These are phyloP conservation scores for Boeremia lycopersici DNA, from an alignment of 2,329 filamentous ascomycete species.

Conservation along the genomic window DNA sequence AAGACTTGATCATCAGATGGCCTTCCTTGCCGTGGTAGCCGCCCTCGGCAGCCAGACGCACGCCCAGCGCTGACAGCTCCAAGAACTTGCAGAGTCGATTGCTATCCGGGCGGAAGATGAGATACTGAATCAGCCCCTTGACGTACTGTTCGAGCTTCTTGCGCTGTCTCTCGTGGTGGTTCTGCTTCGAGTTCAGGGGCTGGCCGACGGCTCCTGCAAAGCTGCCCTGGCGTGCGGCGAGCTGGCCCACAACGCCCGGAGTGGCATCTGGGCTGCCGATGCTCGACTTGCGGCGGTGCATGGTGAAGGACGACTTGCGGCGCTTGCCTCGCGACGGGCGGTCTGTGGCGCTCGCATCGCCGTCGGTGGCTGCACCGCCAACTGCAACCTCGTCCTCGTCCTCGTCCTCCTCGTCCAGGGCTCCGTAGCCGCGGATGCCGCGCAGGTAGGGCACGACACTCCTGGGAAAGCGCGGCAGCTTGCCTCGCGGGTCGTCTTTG, in stretches of 20 bases:
- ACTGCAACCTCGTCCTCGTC: constrained; percentile 67
- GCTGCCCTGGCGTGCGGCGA: constrained; percentile 45
- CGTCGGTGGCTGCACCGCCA: constrained; percentile 62
- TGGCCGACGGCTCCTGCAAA: constrained; percentile 48
- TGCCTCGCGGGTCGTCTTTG: constrained; percentile 68
- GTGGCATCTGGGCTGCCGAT: constrained; percentile 44
- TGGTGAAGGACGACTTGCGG: constrained; percentile 61
- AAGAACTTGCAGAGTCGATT: constrained; percentile 95
- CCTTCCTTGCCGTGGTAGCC: constrained; percentile 99
- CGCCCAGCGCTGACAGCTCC: constrained; percentile 90
- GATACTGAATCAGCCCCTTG: constrained; percentile 90
- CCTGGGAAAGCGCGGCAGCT: constrained; percentile 87
- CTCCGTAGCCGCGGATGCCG: constrained; percentile 71
- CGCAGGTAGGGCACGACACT: constrained; percentile 89
- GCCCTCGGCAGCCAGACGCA: constrained; percentile 90
- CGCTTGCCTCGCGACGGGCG: constrained; percentile 59
- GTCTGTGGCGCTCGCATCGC: constrained; percentile 73
- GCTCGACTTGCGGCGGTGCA: constrained; percentile 66
- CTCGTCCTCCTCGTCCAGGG: constrained; percentile 69
- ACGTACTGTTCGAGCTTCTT: constrained; percentile 88
- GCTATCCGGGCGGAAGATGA: constrained; percentile 95
- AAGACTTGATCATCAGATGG: constrained; percentile 87
- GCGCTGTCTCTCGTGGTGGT: constrained; percentile 79
- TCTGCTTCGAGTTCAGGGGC: constrained; percentile 53
- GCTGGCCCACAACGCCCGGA: constrained; percentile 27